Base-by-base conservation (phyloP, 139 green algal genomes). In the Nannochloris sp. region DNA sequence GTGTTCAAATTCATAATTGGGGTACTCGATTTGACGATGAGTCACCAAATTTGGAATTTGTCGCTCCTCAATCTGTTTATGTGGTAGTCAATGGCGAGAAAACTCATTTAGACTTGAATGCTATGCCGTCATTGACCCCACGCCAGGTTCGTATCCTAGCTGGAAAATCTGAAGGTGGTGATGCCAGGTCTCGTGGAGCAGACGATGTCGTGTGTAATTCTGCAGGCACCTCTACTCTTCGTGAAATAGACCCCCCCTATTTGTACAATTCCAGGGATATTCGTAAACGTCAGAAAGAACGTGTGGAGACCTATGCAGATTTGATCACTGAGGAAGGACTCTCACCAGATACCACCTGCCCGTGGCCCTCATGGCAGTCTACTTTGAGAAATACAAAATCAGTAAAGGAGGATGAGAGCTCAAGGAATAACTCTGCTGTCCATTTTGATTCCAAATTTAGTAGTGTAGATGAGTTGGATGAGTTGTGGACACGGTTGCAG, bases 1-100 rank as follows among this genome's bases (percentile, higher is more conserved):
- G 90, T 54, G 76, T 95, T 29, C 89, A 96, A 73, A 87, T 96
- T 75, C 90, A 96, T 78, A 87, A 85, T 74, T 92, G 83, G 82
- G 70, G 73, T 34, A 57, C 69, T 7, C 57, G 84, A 31, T 80
- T 86, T 47, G 66, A 74, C 54, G 56, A 74, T 35, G 73, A 80
- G 24, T 59, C 63, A 24, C 76, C 82, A 44, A 82, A 81, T 71
- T 71, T 95, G 31, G 87, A 95, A 82, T 92, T 88, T 62, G 79
- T 91, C 12, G 66, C 69, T 15, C 72, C 76, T 32, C 64, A 55
- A 70, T 77, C 75, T 23, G 75, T 81, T 51, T 92, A 92, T 73
- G 75, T 84, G 37, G 85, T 92, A 27, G 65, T 90, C 19, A 75
- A 89, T 66, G 89, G 89, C 30, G 63, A 82, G 64, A 80, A 80